Base-by-base conservation (phyloP, 2,329 filamentous ascomycete genomes). In the Aquanectria penicillioides region DNA sequence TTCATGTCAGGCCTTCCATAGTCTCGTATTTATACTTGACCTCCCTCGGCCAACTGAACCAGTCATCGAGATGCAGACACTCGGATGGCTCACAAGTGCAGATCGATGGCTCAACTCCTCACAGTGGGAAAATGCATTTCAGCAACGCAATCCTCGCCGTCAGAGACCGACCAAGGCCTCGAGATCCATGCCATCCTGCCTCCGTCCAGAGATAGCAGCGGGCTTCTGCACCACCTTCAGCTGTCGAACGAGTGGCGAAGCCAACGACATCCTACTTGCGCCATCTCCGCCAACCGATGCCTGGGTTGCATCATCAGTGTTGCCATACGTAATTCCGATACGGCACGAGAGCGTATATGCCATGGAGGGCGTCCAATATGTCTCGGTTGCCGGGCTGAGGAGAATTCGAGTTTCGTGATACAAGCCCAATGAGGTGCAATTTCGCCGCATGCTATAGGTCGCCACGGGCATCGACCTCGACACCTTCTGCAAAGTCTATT, bases 111-210 rank as follows among this genome's bases (percentile, higher is more conserved):
- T 12, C 75, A 71, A 7, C 74, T 86, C 66, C 88, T 85, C 46
- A 80, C 78, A 53, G 82, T 90, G 3, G n/a, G 82, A 83, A 2
- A 81, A 90, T 3, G 88, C 87, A 2, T 74, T n/a, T 90, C 25
- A 89, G 91, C 69, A 83, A 89, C 1, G 77, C 92, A 20, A 77
- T 86, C 34, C 78, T 89, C 62, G 86, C 83, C 6, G 79, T 82
- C n/a, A n/a, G n/a, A n/a, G n/a, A n/a, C n/a, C n/a, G n/a, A n/a
- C n/a, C 44, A 54, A 31, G 41, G 17, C 26, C 41, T 44, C 15
- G 59, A 64, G n/a, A n/a, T n/a, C 65, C 56, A 51, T 80, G 83
- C 62, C 86, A 90, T 66, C 88, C 90, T 73, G 80, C 90, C 74
- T 56, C 57, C 29, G 38, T 56, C 29, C 41, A 29, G 31, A 31